phyloP scores from a whole-genome alignment of 1,284 basidiomycete species.

The Kalmanozyma brasiliensis region DNA sequence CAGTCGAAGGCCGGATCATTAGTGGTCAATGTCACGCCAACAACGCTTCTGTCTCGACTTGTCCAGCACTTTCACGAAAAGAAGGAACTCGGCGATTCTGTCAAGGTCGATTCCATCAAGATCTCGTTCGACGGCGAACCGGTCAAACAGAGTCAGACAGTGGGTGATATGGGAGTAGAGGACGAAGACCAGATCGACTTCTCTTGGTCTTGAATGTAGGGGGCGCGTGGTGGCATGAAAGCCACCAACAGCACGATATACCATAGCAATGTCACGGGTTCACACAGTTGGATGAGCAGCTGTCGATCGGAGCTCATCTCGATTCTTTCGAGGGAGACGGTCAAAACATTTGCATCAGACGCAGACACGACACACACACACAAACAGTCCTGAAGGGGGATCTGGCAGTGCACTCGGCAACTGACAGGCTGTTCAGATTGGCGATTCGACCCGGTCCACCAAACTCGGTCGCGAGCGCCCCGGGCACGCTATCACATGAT shows the following conservation, averaged over 20 bases:
- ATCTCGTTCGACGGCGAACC: conserved; percentile 41
- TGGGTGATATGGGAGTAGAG: conserved; percentile 48
- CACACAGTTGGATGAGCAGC: no score
- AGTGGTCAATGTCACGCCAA: conserved; percentile 42
- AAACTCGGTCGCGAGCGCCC: no score
- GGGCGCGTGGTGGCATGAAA: not conserved
- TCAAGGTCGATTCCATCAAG: conserved; percentile 1
- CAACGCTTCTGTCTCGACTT: conserved; percentile 40
- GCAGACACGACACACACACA: no score
- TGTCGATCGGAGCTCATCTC: no score
- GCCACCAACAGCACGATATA: not conserved
- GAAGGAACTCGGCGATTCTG: conserved; percentile 5
- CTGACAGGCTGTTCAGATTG: no score
- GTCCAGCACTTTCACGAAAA: conserved; percentile 40
- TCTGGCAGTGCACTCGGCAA: no score
- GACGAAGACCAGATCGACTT: conserved; percentile 40
- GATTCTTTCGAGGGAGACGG: no score
- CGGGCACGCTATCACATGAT: conserved; percentile 31
- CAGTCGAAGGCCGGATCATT: conserved; percentile 28
- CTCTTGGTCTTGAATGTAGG: conserved; percentile 14
- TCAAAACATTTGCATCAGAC: no score
- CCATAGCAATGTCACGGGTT: not conserved
- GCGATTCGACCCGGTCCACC: no score
- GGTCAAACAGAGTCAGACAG: conserved; percentile 12
- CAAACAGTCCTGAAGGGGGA: no score